phyloP scores from a whole-genome alignment of 768 basidiomycete species.

The Amanita pseudoporphyria region DNA sequence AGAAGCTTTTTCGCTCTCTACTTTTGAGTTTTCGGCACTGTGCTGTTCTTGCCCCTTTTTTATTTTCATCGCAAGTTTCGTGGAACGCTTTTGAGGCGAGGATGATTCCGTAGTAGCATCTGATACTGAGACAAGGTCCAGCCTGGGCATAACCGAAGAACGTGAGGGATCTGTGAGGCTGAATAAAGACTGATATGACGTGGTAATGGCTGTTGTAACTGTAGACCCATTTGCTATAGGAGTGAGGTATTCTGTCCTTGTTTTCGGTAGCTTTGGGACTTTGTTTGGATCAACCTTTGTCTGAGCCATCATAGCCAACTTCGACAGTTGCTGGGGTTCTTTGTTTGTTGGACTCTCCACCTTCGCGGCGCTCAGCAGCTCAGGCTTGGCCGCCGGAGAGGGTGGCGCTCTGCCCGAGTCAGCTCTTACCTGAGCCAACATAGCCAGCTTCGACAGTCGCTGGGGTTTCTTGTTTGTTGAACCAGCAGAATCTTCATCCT shows the following conservation, averaged over 20 bases:
- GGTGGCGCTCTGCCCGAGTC: not conserved
- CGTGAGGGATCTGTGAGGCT: slow-evolving; percentile 48
- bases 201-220: slow-evolving; percentile 80
- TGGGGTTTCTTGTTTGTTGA: not conserved
- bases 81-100: slow-evolving; percentile 34
- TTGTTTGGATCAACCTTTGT: slow-evolving; percentile 33
- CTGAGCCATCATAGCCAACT: slow-evolving; percentile 37
- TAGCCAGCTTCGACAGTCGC: not conserved
- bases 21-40: slow-evolving; percentile 17
- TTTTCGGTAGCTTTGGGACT: slow-evolving; percentile 38
- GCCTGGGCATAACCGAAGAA: slow-evolving; percentile 28
- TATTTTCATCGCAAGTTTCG: slow-evolving; percentile 72
- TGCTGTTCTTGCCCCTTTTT: slow-evolving; percentile 46
- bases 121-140: slow-evolving; percentile 34
- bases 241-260: slow-evolving; percentile 58
- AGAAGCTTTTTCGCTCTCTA: slow-evolving; percentile 28
- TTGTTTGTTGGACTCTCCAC: not conserved
- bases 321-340: slow-evolving; percentile 18
- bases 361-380: not conserved
- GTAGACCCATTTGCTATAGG: slow-evolving; percentile 77
- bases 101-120: slow-evolving; percentile 12
- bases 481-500: not conserved
- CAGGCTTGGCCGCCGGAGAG: slow-evolving; percentile 4
- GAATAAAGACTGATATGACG: slow-evolving; percentile 64
- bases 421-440: not conserved